These are phyloP conservation scores for Jackrogersella minutella DNA, from an alignment of 495 filamentous ascomycete genomes.

Conservation along the genomic window DNA sequence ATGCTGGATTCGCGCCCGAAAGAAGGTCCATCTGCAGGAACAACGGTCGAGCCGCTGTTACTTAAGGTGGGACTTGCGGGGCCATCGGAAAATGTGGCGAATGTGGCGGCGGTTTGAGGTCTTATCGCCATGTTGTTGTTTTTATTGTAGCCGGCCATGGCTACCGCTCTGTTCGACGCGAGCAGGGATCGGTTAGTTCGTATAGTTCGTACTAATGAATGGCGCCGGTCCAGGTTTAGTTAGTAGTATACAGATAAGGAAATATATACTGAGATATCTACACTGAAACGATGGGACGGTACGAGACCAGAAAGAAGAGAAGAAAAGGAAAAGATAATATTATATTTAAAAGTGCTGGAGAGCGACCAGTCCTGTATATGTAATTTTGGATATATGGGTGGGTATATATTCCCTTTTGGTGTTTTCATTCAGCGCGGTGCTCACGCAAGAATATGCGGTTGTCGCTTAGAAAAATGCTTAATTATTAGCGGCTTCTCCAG, in stretches of 20 bases:
- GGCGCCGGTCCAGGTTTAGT: conserved; percentile 13
- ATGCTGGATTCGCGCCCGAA: neutral
- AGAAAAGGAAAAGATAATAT: neutral
- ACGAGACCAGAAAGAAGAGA: conserved; percentile 16
- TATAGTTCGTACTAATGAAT: too few relatives aligned
- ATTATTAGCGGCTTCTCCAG: neutral
- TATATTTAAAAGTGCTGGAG: neutral
- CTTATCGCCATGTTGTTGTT: conserved; percentile 37
- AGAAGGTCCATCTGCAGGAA: conserved; percentile 17
- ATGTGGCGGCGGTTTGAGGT: conserved; percentile 33
- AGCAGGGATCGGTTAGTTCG: neutral
- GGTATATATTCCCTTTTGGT: neutral
- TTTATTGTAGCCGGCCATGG: conserved; percentile 38
- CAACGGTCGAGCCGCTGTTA: conserved; percentile 39
- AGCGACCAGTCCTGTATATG: conserved; percentile 22
- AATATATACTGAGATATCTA: conserved; percentile 6
- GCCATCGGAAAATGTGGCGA: conserved; percentile 20
- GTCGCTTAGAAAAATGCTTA: neutral
- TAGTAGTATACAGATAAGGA: neutral
- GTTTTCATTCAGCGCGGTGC: neutral
- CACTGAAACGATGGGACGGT: conserved; percentile 9
- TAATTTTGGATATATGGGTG: neutral
- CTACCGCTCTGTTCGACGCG: conserved; percentile 3
- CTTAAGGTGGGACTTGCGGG: conserved; percentile 42
- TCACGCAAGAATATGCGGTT: conserved; percentile 4